Conservation (phyloP, 257 asterid genomes). For the Cinchona pubescens region DNA sequence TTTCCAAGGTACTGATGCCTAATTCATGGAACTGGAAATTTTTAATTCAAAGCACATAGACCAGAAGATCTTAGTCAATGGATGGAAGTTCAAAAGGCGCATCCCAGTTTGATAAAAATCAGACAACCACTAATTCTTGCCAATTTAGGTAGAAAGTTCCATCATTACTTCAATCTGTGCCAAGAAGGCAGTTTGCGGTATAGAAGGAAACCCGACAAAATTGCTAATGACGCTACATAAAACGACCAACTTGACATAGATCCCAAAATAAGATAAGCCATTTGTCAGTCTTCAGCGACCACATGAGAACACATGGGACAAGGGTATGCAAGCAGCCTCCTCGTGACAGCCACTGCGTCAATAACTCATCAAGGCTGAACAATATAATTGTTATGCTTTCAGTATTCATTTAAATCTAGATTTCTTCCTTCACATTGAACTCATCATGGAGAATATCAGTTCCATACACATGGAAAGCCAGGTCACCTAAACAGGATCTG, state of each 20-base stretch:
- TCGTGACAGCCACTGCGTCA: not conserved
- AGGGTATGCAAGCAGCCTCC: not conserved
- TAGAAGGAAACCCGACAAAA: not conserved
- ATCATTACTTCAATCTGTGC: constrained; percentile 22
- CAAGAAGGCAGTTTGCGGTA: constrained; percentile 8
- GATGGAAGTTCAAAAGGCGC: not conserved
- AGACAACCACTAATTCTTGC: not conserved
- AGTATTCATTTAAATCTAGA: not conserved
- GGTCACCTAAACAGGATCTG: not conserved
- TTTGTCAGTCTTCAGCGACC: not conserved
- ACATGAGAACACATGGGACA: not conserved
- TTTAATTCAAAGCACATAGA: not conserved
- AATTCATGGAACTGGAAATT: not conserved
- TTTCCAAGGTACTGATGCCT: not conserved
- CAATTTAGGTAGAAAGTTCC: not conserved
- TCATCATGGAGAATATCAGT: not conserved
- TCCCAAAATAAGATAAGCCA: not conserved
- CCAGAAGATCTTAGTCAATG: not conserved
- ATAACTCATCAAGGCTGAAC: not conserved
- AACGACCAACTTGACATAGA: not conserved
- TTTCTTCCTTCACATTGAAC: not conserved
- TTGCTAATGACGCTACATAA: not conserved
- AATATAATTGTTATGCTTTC: not conserved
- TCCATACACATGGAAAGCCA: not conserved
- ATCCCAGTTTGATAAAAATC: not conserved